Conservation (phyloP, 176 grass and related monocot species). For the Puya raimondii region DNA sequence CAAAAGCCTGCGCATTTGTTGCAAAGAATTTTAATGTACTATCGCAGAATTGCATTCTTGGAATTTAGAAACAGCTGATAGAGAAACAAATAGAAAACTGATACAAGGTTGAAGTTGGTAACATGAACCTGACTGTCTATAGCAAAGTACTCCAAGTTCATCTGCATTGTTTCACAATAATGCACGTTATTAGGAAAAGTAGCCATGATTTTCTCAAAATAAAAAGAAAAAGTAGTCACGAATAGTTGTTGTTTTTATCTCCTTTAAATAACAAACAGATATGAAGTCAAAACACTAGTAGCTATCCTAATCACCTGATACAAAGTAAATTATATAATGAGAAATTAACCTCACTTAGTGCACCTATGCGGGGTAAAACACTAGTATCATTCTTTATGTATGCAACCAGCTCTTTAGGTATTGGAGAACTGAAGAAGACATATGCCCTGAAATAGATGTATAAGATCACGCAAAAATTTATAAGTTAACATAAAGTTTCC, state of each 20-base stretch:
- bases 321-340: constrained; percentile 1
- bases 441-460: constrained; percentile 52
- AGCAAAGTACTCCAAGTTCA: constrained; percentile 98
- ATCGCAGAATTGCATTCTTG: neutral
- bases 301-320: too few species aligned
- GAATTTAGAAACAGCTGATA: neutral
- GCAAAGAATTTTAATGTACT: constrained; percentile 4
- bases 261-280: neutral
- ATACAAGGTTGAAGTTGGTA: too few species aligned
- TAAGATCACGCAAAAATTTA: neutral
- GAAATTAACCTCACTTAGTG: constrained; percentile 75
- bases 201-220: neutral
- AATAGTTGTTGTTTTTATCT: too few species aligned
- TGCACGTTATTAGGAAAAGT: neutral
- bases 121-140: constrained; percentile 76
- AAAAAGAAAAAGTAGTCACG: neutral
- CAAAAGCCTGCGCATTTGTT: constrained; percentile 50
- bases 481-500: too few species aligned
- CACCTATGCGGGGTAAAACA: constrained; percentile 88
- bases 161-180: constrained; percentile 49
- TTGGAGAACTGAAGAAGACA: constrained; percentile 86
- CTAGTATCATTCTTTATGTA: constrained; percentile 94
- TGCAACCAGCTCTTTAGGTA: constrained; percentile 73
- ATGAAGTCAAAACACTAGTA: neutral
- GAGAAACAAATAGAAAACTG: neutral